A percentile compares a stretch with the other conserved stretches of the same genome.
Conservation (phyloP, 257 asterid species). For the Petrea volubilis region DNA sequence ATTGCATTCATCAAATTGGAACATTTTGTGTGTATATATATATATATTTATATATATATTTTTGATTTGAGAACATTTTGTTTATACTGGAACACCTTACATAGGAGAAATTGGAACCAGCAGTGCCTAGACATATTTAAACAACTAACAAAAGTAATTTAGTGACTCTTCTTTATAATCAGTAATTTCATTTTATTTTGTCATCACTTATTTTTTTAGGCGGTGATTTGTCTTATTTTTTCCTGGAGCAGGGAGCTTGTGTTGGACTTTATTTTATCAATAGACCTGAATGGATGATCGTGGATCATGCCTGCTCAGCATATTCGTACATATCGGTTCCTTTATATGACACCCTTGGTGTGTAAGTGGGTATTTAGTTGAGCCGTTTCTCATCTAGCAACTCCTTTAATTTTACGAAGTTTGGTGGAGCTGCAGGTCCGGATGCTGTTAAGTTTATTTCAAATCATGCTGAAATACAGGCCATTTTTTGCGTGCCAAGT, state of each 20-base stretch:
- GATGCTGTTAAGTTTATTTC: conserved; percentile 92
- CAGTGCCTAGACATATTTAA: conserved; percentile 5
- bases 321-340: conserved; percentile 90
- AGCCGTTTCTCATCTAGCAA: conserved; percentile 24
- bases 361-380: conserved; percentile 40
- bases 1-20: background rate
- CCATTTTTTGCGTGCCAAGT: conserved; percentile 82
- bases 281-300: conserved; percentile 91
- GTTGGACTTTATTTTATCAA: conserved; percentile 89
- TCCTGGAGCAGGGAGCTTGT: conserved; percentile 70
- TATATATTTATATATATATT: too few relatives aligned
- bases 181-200: background rate
- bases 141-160: background rate
- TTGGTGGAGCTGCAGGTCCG: conserved; percentile 63
- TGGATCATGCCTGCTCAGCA: conserved; percentile 95
- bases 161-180: conserved; percentile 16
- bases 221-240: conserved; percentile 25
- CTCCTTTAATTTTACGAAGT: conserved; percentile 22
- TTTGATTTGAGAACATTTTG: too few relatives aligned
- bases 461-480: conserved; percentile 79
- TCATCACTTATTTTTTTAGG: background rate
- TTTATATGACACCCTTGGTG: conserved; percentile 95
- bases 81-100: background rate
- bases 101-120: background rate
- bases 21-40: too few relatives aligned